Conservation (phyloP, 345 rosid genomes). For the Clarkia xantiana region DNA sequence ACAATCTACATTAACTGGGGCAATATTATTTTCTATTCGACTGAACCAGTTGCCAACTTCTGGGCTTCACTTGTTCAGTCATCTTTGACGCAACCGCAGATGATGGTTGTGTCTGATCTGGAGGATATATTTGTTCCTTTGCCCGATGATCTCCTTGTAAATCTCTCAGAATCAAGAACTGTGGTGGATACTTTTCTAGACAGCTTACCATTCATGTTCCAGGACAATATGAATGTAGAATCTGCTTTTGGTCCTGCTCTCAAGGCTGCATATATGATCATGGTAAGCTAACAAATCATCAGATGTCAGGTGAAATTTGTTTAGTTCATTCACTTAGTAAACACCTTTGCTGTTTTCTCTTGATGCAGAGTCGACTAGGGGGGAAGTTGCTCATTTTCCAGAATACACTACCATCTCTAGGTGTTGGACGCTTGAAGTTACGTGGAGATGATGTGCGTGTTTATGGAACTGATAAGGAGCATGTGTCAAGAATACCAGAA, state of each 20-base stretch:
- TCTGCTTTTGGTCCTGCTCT: constrained; percentile 99
- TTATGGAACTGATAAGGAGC: constrained; percentile 94
- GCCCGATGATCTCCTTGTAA: constrained; percentile 97
- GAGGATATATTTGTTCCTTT: constrained; percentile 87
- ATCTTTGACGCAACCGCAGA: constrained; percentile 91
- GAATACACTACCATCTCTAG: constrained; percentile 87
- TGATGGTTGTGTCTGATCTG: constrained; percentile 97
- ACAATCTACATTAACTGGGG: too few species aligned
- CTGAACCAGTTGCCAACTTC: neutral
- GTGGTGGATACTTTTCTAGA: constrained; percentile 89
- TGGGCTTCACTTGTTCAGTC: constrained; percentile 39
- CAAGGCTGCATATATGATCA: constrained; percentile 85
- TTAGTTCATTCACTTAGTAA: too few species aligned
- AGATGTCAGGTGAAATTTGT: too few species aligned
- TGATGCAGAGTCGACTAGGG: constrained; percentile 79
- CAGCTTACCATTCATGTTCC: constrained; percentile 89
- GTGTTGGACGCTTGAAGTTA: constrained; percentile 83
- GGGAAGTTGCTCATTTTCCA: constrained; percentile 89
- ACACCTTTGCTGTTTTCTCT: too few species aligned
- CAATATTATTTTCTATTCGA: too few species aligned
- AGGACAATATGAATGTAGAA: constrained; percentile 74
- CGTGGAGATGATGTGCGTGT: constrained; percentile 92
- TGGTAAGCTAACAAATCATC: constrained; percentile 63
- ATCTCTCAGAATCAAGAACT: constrained; percentile 87
- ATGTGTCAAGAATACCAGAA: constrained; percentile 68